Conservation (phyloP, 306 rosid genomes). For the Prunus mongolica region DNA sequence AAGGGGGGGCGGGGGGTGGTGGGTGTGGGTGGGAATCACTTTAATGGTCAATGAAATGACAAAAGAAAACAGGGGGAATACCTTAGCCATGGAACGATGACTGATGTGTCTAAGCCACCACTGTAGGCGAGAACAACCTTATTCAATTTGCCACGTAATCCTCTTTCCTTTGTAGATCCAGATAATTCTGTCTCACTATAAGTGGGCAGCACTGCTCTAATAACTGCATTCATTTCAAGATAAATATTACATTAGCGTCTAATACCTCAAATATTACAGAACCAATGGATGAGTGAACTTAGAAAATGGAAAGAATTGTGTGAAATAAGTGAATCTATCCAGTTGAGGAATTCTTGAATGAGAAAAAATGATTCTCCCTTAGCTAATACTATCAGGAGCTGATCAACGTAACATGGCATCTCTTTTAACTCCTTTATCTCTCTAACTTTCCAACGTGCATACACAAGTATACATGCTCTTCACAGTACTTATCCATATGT, state of each 20-base stretch:
- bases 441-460: too few species aligned
- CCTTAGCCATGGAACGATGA: conserved; percentile 97
- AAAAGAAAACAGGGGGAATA: conserved; percentile 12
- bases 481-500: too few species aligned
- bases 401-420: background rate
- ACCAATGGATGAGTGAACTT: background rate
- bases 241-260: background rate
- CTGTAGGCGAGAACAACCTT: conserved; percentile 96
- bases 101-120: conserved; percentile 97
- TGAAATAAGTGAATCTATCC: too few species aligned
- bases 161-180: conserved; percentile 36
- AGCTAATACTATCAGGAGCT: too few species aligned
- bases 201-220: conserved; percentile 43
- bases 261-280: background rate
- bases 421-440: background rate
- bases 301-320: background rate
- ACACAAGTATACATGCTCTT: too few species aligned
- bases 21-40: too few species aligned
- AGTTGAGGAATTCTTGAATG: too few species aligned
- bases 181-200: conserved; percentile 37
- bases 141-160: conserved; percentile 71
- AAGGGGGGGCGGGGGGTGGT: too few species aligned
- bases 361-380: too few species aligned
- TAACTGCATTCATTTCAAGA: conserved; percentile 37
- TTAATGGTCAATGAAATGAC: too few species aligned